Percentiles rank a stretch among this genome's conserved stretches.
Evolutionary conservation across 306 rosid genomes (phyloP).

Genomic region (Lathyrus aphaca): DNA sequence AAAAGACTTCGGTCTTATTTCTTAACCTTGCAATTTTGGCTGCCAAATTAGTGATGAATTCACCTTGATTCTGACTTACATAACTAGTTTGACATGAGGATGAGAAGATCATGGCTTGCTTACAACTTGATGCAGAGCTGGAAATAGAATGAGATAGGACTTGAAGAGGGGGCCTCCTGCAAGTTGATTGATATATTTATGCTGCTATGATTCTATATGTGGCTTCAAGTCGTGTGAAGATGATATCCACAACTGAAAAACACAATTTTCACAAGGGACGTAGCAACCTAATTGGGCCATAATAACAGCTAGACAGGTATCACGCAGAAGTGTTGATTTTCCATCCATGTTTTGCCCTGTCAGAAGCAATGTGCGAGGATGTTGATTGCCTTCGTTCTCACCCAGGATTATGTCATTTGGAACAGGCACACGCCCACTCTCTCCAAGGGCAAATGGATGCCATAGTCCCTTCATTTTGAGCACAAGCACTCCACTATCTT

Average conservation of each 20-base stretch:
- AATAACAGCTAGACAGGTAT: conserved; percentile 89
- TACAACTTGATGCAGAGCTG: no score
- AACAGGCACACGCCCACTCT: conserved; percentile 72
- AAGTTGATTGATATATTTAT: no score
- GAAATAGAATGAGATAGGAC: no score
- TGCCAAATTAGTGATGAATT: no score
- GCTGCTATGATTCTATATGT: conserved; percentile 96
- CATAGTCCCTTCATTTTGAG: conserved; percentile 76
- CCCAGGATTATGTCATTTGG: conserved; percentile 92
- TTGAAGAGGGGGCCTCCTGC: no score
- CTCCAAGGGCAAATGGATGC: conserved; percentile 93
- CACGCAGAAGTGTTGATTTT: conserved; percentile 91
- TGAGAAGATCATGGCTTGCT: no score
- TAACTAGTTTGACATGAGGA: no score
- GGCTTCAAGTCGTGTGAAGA: conserved; percentile 96
- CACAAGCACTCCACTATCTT: conserved; percentile 52
- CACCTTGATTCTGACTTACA: no score
- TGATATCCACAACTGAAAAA: conserved; percentile 78
- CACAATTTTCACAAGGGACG: conserved; percentile 81
- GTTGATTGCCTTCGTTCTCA: conserved; percentile 52
- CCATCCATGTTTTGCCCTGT: conserved; percentile 99
- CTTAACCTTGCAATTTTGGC: no score
- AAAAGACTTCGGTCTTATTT: no score
- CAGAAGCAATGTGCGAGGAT: conserved; percentile 75
- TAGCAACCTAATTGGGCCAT: conserved; percentile 97